phyloP scores from a whole-genome alignment of 257 asterid genomes.

The Osmanthus fragrans region DNA sequence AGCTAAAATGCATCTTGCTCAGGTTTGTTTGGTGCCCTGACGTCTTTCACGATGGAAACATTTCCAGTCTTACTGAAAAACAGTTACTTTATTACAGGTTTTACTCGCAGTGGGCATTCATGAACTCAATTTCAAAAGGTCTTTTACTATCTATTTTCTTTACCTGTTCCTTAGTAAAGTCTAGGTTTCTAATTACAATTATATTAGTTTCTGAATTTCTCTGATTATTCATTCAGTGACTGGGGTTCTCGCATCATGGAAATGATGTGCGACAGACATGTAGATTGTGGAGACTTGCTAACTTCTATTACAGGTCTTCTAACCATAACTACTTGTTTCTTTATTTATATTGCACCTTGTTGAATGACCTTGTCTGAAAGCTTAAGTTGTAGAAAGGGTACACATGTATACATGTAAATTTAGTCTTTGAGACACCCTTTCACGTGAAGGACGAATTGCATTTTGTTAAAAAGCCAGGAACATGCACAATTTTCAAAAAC shows the following conservation, averaged over 20 bases:
- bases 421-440: neutral
- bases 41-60: conserved; percentile 10
- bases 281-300: conserved; percentile 72
- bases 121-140: conserved; percentile 95
- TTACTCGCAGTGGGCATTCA: conserved; percentile 80
- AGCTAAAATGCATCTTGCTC: conserved; percentile 73
- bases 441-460: neutral
- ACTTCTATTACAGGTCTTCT: conserved; percentile 72
- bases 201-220: conserved; percentile 24
- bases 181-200: neutral
- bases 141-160: conserved; percentile 11
- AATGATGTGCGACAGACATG: conserved; percentile 77
- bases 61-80: conserved; percentile 20
- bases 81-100: conserved; percentile 41
- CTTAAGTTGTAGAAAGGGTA: neutral
- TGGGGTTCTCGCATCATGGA: conserved; percentile 66
- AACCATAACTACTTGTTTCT: conserved; percentile 5
- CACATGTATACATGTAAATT: neutral
- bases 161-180: conserved; percentile 15
- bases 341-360: neutral
- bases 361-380: neutral
- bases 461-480: neutral
- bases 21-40: conserved; percentile 52
- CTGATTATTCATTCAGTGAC: conserved; percentile 43
- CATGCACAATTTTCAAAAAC: neutral